Evolutionary conservation across 805 yeast genomes (phyloP).

Genomic region (Metschnikowia henanensis): DNA sequence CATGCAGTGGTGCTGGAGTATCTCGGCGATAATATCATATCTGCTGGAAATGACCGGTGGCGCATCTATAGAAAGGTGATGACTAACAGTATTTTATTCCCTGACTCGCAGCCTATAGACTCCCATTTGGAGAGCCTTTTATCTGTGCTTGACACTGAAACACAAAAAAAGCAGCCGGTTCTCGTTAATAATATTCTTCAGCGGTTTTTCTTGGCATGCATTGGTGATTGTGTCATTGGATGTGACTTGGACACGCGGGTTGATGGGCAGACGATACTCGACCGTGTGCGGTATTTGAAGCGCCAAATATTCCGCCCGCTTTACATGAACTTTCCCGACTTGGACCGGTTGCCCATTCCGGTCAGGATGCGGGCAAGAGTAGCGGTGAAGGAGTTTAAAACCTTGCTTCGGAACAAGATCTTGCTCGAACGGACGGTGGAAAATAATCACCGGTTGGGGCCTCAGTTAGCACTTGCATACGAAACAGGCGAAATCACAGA

Average conservation of each 20-base stretch:
- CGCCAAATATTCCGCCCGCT: conserved; percentile 55
- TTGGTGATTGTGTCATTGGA: conserved; percentile 51
- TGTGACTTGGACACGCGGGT: conserved; percentile 44
- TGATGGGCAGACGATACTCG: conserved; percentile 34
- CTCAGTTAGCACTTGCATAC: conserved; percentile 38
- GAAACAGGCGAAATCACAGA: conserved; percentile 37
- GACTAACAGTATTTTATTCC: conserved; percentile 51
- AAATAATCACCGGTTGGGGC: conserved; percentile 22
- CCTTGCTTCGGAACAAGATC: conserved; percentile 9
- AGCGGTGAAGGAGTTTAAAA: conserved; percentile 30
- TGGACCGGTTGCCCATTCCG: conserved; percentile 51
- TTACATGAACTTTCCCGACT: conserved; percentile 53
- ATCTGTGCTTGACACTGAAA: conserved; percentile 18
- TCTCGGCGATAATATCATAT: conserved; percentile 61
- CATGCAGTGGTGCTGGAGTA: conserved; percentile 52
- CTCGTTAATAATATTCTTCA: conserved; percentile 41
- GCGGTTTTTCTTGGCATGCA: conserved; percentile 47
- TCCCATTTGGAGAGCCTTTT: conserved; percentile 39
- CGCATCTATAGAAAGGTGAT: conserved; percentile 45
- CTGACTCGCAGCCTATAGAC: conserved; percentile 38
- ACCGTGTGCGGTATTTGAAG: conserved; percentile 44
- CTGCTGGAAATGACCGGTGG: conserved; percentile 58
- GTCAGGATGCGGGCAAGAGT: conserved; percentile 44
- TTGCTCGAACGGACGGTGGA: conserved; percentile 39
- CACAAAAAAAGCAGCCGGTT: conserved; percentile 17